These are phyloP conservation scores for Dendrobium huoshanense DNA, from an alignment of 106 monocot species.

Conservation along the genomic window DNA sequence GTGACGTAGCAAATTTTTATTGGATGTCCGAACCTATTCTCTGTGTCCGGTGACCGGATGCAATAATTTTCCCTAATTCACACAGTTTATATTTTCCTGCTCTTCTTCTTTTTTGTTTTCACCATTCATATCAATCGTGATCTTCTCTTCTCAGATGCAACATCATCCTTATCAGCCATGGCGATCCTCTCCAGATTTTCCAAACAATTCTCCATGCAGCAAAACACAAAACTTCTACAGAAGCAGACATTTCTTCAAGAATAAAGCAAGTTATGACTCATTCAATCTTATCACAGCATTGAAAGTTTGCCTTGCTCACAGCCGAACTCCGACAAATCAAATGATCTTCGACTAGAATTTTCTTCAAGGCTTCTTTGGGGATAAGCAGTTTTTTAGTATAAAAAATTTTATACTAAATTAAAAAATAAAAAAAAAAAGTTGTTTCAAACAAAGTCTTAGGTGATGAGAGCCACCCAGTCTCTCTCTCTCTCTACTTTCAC, in stretches of 20 bases:
- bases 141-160: conserved; percentile 34
- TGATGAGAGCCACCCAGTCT: too few relatives aligned
- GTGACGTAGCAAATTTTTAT: too few relatives aligned
- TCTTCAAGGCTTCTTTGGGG: too few relatives aligned
- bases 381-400: too few relatives aligned
- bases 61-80: too few relatives aligned
- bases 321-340: conserved; percentile 59
- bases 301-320: conserved; percentile 65
- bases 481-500: too few relatives aligned
- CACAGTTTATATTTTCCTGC: background rate
- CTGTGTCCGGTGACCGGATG: too few relatives aligned
- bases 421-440: too few relatives aligned
- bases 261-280: conserved; percentile 31
- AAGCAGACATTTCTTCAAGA: conserved; percentile 25
- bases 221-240: conserved; percentile 28
- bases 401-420: too few relatives aligned
- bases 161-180: conserved; percentile 81
- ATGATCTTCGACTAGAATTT: background rate
- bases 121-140: background rate
- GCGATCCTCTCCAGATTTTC: conserved; percentile 89
- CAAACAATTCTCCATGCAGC: conserved; percentile 52
- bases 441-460: too few relatives aligned
- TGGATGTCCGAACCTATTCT: too few relatives aligned
- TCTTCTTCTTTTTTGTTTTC: too few relatives aligned
- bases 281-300: conserved; percentile 65